Evolutionary conservation across 2,329 filamentous ascomycete species (phyloP).

Genomic region (Parastagonospora avenae): DNA sequence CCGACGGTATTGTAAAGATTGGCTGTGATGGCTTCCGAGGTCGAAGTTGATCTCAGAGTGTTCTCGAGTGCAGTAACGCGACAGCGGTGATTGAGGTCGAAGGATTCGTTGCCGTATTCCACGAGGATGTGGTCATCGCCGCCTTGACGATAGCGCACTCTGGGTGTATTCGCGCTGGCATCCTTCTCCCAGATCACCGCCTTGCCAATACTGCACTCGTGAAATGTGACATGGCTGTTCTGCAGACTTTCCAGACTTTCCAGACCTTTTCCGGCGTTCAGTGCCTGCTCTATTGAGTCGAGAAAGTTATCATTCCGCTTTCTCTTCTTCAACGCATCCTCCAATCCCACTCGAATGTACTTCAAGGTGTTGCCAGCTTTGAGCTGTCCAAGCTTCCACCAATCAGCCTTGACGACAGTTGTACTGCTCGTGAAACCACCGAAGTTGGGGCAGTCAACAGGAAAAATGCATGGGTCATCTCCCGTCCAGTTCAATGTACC

Average conservation of each 20-base stretch:
- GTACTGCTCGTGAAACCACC: constrained; percentile 64
- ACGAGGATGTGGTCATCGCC: constrained; percentile 59
- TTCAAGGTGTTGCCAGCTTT: constrained; percentile 62
- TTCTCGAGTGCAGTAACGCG: constrained; percentile 60
- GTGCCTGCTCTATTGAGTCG: constrained; percentile 48
- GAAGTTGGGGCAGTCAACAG: constrained; percentile 64
- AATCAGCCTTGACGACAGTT: constrained; percentile 62
- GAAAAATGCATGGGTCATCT: constrained; percentile 65
- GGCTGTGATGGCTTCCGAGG: constrained; percentile 43
- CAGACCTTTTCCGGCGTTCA: constrained; percentile 28
- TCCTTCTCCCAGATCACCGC: constrained; percentile 37
- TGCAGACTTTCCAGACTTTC: constrained; percentile 30
- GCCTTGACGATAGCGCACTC: constrained; percentile 30
- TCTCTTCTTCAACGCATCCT: constrained; percentile 56
- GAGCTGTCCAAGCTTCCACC: constrained; percentile 67
- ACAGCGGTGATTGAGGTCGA: constrained; percentile 63
- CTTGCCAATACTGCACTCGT: constrained; percentile 32
- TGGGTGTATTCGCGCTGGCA: constrained; percentile 22
- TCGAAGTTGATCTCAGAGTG: constrained; percentile 50
- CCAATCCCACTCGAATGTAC: constrained; percentile 58
- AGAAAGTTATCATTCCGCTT: constrained; percentile 54
- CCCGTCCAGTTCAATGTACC: constrained; percentile 66
- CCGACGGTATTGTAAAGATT: constrained; percentile 59
- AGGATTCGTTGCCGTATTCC: constrained; percentile 62
- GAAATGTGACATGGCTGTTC: constrained; percentile 32